Conservation (phyloP, 345 rosid genomes). For the Brassica incana region DNA sequence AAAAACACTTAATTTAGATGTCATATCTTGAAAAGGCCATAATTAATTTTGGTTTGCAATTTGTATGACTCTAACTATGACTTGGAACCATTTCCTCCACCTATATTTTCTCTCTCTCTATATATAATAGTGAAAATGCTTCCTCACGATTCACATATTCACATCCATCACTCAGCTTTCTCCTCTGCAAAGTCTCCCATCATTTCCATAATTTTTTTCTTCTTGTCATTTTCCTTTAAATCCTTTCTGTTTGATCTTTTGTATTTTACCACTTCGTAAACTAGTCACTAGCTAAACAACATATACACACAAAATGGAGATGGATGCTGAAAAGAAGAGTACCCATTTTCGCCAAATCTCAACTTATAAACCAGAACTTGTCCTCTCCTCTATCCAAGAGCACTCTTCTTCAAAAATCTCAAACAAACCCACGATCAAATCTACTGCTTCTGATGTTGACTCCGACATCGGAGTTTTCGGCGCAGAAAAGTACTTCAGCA, state of each 20-base stretch:
- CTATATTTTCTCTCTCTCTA: conserved; percentile 2
- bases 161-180: neutral
- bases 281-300: conserved; percentile 32
- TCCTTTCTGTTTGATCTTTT: conserved; percentile 18
- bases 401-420: conserved; percentile 29
- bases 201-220: conserved; percentile 27
- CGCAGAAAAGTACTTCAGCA: conserved; percentile 84
- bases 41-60: conserved; percentile 20
- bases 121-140: conserved; percentile 16
- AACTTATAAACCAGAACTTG: conserved; percentile 32
- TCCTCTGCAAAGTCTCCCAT: conserved; percentile 24
- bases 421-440: conserved; percentile 19
- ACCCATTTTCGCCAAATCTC: conserved; percentile 34
- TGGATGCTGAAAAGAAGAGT: conserved; percentile 38
- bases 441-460: conserved; percentile 40
- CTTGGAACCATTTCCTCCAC: conserved; percentile 25
- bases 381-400: conserved; percentile 38
- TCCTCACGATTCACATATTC: conserved; percentile 18
- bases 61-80: conserved; percentile 4
- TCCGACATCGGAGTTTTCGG: conserved; percentile 77
- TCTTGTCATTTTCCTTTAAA: conserved; percentile 21
- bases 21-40: neutral
- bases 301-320: conserved; percentile 22
- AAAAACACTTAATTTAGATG: neutral
- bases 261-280: conserved; percentile 23